phyloP scores from a whole-genome alignment of 306 rosid genomes.

The Cajanus cajan region DNA sequence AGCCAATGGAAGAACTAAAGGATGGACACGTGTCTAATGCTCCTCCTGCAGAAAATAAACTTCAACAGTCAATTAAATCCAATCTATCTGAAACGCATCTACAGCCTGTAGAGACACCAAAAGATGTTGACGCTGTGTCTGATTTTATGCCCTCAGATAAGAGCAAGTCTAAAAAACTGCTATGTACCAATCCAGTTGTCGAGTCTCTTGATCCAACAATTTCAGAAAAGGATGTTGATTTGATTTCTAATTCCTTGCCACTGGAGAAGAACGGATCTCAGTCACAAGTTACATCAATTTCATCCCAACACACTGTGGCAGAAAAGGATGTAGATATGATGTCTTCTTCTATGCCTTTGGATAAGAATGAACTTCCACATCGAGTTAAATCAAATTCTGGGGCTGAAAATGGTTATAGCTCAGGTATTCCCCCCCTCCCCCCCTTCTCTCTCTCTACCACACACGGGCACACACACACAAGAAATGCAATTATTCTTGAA shows the following conservation, averaged over 20 bases:
- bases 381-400: conserved; percentile 40
- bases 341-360: conserved; percentile 34
- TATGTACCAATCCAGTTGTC: conserved; percentile 23
- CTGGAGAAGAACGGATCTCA: conserved; percentile 19
- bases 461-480: not conserved
- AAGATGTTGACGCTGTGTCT: conserved; percentile 30
- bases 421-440: too few relatives aligned
- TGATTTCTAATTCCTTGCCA: conserved; percentile 36
- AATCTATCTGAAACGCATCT: conserved; percentile 32
- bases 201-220: conserved; percentile 29
- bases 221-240: conserved; percentile 40
- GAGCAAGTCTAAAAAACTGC: conserved; percentile 14
- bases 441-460: conserved; percentile 16
- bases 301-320: conserved; percentile 21
- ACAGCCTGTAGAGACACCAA: conserved; percentile 28
- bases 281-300: conserved; percentile 25
- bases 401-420: conserved; percentile 37
- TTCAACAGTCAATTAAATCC: conserved; percentile 34
- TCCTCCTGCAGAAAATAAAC: conserved; percentile 40
- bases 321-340: conserved; percentile 13
- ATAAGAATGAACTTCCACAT: conserved; percentile 37
- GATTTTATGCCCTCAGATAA: conserved; percentile 30
- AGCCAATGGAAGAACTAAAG: conserved; percentile 29
- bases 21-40: conserved; percentile 46
- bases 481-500: conserved; percentile 4